Percentiles rank a stretch among this genome's conserved stretches.
Evolutionary conservation across 2,329 filamentous ascomycete species (phyloP).

Genomic region (Calonectria hongkongensis): DNA sequence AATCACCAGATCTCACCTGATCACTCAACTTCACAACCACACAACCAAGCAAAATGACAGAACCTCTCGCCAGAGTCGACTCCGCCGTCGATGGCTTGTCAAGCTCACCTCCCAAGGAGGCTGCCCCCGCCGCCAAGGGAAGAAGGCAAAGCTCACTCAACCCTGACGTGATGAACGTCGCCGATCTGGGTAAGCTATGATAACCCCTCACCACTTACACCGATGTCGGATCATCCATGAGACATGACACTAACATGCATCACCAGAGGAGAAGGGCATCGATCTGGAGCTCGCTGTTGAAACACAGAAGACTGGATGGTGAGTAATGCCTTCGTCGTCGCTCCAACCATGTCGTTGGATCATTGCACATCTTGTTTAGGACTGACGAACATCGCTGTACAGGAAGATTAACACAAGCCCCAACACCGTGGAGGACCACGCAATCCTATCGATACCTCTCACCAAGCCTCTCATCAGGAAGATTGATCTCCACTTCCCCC

Average conservation of each 20-base stretch:
- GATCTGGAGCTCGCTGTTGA: constrained; percentile 85
- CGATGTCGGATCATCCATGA: constrained; percentile 38
- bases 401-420: constrained; percentile 97
- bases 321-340: constrained; percentile 60
- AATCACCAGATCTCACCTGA: constrained; percentile 47
- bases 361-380: neutral
- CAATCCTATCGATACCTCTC: constrained; percentile 87
- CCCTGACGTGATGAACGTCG: constrained; percentile 83
- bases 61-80: constrained; percentile 89
- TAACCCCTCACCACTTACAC: constrained; percentile 29
- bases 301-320: constrained; percentile 93
- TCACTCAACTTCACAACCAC: constrained; percentile 47
- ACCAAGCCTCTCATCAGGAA: constrained; percentile 91
- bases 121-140: constrained; percentile 56
- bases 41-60: constrained; percentile 61
- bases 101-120: constrained; percentile 79
- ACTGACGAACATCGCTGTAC: constrained; percentile 39
- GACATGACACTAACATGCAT: constrained; percentile 42
- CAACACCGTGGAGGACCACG: constrained; percentile 85
- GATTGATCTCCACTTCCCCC: constrained; percentile 93
- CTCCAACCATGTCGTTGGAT: neutral
- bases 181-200: constrained; percentile 83
- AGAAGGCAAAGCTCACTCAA: constrained; percentile 83
- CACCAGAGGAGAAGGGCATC: constrained; percentile 82
- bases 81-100: constrained; percentile 89